Evolutionary conservation across 352 stramenopile species (phyloP), one percentile per base, ranked within the genome.

Genomic region (Globisporangium spinosum): DNA sequence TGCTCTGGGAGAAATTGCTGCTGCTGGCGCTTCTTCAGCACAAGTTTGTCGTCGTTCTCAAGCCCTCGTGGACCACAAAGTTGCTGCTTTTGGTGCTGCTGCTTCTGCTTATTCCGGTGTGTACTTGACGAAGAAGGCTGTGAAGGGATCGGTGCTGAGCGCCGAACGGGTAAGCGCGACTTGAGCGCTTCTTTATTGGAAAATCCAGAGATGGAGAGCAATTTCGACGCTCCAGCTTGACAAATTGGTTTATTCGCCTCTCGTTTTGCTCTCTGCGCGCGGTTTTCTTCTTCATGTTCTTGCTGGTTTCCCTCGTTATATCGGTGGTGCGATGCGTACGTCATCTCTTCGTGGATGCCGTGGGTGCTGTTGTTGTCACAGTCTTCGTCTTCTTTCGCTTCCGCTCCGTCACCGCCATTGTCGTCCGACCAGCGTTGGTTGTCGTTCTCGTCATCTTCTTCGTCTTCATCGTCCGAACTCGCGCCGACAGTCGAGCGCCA

Each of bases 401-500:
- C 54, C 17, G 27, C 54, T 40, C 6, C 55, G 4, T 9, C 29
- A 10, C 17, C 29, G 25, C 9, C 32, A 34, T 64, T 43, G n/a
- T 65, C 67, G 34, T 68, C 51, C 4, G 40, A 69, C 55, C 64
- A 49, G 40, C 27, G 15, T 22, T 58, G 29, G 15, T 58, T 58
- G 27, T 57, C 59, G 20, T 13, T 29, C 23, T 8, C 29, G 7
- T 74, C 57, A 17, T 72, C 72, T 53, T 70, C 65, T 53, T 70
- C 65, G 29, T 82, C 71, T 15, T 76, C 63, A 3, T 79, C 73
- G 34, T 77, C 73, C 7, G 70, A 84, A 22, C 4, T 58, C 23
- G 70, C 72, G 8, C 72, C 83, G 22, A 92, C n/a, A 0, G 82
- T 92, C 3, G 82, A 90, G 32, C 78, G 78, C 54, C 69, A 87